Conservation (phyloP, 208 protist genomes). For the Vickermania ingenoplastis region DNA sequence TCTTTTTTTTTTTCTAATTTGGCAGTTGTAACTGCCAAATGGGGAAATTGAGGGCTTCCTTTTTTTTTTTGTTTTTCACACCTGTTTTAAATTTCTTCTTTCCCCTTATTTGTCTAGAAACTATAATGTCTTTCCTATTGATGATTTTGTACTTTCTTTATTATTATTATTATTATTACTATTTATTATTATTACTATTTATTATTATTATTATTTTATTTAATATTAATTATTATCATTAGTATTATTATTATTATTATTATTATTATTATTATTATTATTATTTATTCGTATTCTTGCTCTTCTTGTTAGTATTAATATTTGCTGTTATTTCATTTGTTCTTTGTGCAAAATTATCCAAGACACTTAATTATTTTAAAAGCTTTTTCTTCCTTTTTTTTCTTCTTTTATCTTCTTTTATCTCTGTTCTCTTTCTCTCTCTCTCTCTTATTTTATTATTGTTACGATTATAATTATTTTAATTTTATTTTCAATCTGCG, state of each 20-base stretch:
- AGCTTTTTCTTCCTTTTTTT: too few relatives aligned
- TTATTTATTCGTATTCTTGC: neutral
- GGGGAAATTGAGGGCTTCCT: neutral
- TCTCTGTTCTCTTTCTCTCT: too few relatives aligned
- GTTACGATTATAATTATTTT: neutral
- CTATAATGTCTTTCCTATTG: slow-evolving; percentile 1
- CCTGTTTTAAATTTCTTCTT: slow-evolving; percentile 3
- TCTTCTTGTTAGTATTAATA: too few relatives aligned
- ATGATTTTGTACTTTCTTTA: neutral
- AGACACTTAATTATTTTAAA: too few relatives aligned
- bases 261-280: neutral
- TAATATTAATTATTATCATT: slow-evolving; percentile 2
- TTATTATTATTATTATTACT: slow-evolving; percentile 1
- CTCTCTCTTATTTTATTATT: too few relatives aligned
- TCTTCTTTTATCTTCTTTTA: neutral
- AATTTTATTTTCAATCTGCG: neutral
- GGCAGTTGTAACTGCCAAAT: neutral
- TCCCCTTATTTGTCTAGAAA: neutral
- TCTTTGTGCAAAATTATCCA: too few relatives aligned
- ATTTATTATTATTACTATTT: neutral
- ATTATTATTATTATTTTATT: neutral
- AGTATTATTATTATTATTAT: neutral
- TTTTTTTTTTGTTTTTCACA: neutral
- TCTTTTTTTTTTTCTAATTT: slow-evolving; percentile 4
- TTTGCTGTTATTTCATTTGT: too few relatives aligned